These are phyloP conservation scores for Rhododendron ferrugineum DNA, from an alignment of 148 eudicot genomes.

Conservation along the genomic window DNA sequence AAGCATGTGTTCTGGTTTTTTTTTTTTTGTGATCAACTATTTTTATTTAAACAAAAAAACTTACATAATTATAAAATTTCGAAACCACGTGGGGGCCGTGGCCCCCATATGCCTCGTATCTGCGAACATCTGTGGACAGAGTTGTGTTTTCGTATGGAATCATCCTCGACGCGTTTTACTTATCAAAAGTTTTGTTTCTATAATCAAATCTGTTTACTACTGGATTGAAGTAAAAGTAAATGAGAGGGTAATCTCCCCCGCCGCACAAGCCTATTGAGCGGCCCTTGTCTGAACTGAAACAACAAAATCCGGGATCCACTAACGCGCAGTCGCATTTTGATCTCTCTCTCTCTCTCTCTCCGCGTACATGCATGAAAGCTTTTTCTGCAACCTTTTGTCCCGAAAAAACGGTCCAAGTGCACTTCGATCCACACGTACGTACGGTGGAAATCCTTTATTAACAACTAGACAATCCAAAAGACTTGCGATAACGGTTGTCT, in stretches of 20 bases:
- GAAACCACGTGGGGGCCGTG: too few species aligned
- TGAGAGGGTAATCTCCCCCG: not conserved
- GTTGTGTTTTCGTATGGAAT: too few species aligned
- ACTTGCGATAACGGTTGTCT: not conserved
- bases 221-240: not conserved
- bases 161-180: too few species aligned
- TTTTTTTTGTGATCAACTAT: too few species aligned
- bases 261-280: not conserved
- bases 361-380: not conserved
- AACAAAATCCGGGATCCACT: not conserved
- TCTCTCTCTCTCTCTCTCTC: not conserved
- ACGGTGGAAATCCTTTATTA: not conserved
- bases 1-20: too few species aligned
- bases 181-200: too few species aligned
- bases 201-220: too few species aligned
- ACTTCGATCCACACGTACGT: not conserved
- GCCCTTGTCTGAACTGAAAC: not conserved
- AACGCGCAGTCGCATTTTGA: not conserved
- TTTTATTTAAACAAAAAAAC: too few species aligned
- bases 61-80: too few species aligned
- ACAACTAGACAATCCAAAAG: not conserved
- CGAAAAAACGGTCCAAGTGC: not conserved
- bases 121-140: too few species aligned
- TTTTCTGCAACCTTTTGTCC: not conserved
- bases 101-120: too few species aligned